Conservation (phyloP, 495 filamentous ascomycete genomes). For the Lichenothelia convexa region DNA sequence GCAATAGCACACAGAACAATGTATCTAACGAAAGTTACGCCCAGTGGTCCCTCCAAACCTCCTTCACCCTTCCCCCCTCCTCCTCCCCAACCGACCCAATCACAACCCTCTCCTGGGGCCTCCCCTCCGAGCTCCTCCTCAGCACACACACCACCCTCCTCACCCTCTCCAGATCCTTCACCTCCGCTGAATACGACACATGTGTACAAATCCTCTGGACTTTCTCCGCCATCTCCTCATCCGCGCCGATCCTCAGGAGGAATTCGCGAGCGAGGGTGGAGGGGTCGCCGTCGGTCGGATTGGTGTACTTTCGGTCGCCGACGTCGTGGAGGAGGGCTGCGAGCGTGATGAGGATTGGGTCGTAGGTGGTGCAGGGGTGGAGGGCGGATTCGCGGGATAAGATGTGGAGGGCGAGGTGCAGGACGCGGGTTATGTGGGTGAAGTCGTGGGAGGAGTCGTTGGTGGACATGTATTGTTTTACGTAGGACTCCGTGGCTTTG, state of each 20-base stretch:
- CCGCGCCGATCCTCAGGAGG: constrained; percentile 37
- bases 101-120: constrained; percentile 83
- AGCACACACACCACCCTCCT: no score
- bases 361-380: constrained; percentile 20
- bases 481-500: constrained; percentile 33
- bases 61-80: constrained; percentile 24
- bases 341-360: constrained; percentile 44
- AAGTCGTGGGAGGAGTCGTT: constrained; percentile 81
- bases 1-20: constrained; percentile 4
- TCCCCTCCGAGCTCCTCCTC: constrained; percentile 61
- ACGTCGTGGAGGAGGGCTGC: constrained; percentile 74
- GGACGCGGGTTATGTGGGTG: constrained; percentile 63
- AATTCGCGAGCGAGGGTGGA: constrained; percentile 36
- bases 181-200: constrained; percentile 65
- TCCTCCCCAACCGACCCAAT: constrained; percentile 29
- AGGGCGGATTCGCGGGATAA: constrained; percentile 25
- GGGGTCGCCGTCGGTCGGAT: no score
- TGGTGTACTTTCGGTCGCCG: constrained; percentile 76
- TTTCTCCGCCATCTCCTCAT: constrained; percentile 33
- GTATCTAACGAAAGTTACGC: neutral
- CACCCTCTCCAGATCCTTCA: constrained; percentile 29
- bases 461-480: constrained; percentile 53
- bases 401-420: constrained; percentile 47
- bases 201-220: constrained; percentile 52
- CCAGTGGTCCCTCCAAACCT: constrained; percentile 36